phyloP scores from a whole-genome alignment of 257 asterid genomes.

The Osmanthus fragrans region DNA sequence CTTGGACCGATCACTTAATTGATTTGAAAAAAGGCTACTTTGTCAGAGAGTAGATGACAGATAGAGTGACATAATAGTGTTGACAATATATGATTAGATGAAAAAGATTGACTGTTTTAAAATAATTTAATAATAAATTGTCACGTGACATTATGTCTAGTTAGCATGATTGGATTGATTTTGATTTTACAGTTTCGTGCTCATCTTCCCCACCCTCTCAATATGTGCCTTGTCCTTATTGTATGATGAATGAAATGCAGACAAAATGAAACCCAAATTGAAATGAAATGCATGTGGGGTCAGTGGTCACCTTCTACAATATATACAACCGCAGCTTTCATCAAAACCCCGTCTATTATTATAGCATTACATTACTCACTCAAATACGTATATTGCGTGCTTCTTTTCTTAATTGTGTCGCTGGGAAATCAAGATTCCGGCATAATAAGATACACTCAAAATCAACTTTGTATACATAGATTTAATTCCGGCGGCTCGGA shows the following conservation, averaged over 20 bases:
- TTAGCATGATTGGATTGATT: neutral
- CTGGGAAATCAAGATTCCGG: conserved; percentile 51
- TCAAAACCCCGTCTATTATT: conserved; percentile 26
- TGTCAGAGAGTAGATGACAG: too few species aligned
- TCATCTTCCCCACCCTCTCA: conserved; percentile 32
- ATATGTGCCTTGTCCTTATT: conserved; percentile 26
- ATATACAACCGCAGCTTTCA: conserved; percentile 44
- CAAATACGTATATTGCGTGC: neutral
- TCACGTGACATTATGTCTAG: too few species aligned
- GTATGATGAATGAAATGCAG: conserved; percentile 43
- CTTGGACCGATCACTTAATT: too few species aligned
- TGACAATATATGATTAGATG: too few species aligned
- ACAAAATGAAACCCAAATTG: conserved; percentile 74
- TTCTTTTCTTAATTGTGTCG: conserved; percentile 22
- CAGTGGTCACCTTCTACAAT: conserved; percentile 36
- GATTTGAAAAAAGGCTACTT: too few species aligned
- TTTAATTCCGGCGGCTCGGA: conserved; percentile 2
- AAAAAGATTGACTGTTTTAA: too few species aligned
- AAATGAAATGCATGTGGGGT: conserved; percentile 60
- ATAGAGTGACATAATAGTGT: too few species aligned
- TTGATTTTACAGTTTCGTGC: conserved; percentile 40
- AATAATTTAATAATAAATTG: too few species aligned
- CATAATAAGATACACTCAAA: neutral
- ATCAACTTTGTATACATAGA: neutral
- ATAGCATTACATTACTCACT: conserved; percentile 2